These are phyloP conservation scores for Paraphoma sp. DNA, from an alignment of 2,329 filamentous ascomycete genomes.

Conservation along the genomic window DNA sequence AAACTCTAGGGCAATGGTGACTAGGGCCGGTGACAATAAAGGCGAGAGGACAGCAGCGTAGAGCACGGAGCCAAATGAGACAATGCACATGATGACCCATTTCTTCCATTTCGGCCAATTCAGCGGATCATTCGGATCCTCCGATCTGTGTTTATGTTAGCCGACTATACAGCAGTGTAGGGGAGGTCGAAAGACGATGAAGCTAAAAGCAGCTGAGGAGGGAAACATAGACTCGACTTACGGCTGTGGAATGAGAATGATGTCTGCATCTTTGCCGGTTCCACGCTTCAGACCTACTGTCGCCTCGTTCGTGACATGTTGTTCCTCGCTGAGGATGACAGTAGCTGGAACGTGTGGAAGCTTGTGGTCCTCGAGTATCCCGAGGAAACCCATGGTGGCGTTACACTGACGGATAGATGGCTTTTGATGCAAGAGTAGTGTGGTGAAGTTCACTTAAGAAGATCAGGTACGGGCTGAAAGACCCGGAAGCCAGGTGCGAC, in stretches of 20 bases:
- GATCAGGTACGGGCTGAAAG: background rate
- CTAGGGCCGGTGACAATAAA: slow-evolving; percentile 44
- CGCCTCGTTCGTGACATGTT: slow-evolving; percentile 16
- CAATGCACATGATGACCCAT: slow-evolving; percentile 38
- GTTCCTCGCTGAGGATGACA: slow-evolving; percentile 38
- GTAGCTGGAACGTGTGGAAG: slow-evolving; percentile 44
- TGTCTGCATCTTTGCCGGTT: slow-evolving; percentile 40
- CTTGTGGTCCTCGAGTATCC: slow-evolving; percentile 41
- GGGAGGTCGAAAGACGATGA: no score
- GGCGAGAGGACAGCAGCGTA: slow-evolving; percentile 43
- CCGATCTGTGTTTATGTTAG: slow-evolving; percentile 45
- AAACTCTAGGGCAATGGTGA: slow-evolving; percentile 42
- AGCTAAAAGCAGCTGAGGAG: background rate
- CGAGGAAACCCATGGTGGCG: slow-evolving; percentile 41
- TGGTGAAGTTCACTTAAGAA: background rate
- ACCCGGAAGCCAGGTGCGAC: slow-evolving; percentile 3
- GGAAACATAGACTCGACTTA: slow-evolving; percentile 12
- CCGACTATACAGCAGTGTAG: no score
- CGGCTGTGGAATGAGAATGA: slow-evolving; percentile 44
- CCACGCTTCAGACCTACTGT: slow-evolving; percentile 39
- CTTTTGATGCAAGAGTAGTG: background rate
- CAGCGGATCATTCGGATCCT: slow-evolving; percentile 45
- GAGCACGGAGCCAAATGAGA: slow-evolving; percentile 40
- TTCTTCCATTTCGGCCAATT: slow-evolving; percentile 46
- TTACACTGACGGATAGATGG: background rate